Conservation (phyloP, 208 protist species). For the Acanthamoeba healyi region DNA sequence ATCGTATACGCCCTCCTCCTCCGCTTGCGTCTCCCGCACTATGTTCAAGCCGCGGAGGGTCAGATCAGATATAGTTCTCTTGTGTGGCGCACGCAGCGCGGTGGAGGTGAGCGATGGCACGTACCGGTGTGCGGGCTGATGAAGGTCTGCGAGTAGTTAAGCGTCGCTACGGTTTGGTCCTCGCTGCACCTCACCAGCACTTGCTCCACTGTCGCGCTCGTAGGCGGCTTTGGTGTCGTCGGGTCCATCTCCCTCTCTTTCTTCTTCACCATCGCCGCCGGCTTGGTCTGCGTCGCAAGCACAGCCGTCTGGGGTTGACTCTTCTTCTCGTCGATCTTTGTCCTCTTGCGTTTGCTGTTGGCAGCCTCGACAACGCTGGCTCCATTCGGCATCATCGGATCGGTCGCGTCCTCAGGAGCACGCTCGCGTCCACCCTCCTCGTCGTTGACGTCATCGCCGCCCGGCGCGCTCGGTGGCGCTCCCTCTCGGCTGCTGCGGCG, state of each 20-base stretch:
- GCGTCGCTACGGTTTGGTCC: background rate
- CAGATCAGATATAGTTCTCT: too few species aligned
- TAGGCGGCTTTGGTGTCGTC: background rate
- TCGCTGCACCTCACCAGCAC: slow-evolving; percentile 40
- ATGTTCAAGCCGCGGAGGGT: background rate
- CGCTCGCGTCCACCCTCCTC: background rate
- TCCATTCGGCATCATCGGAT: background rate
- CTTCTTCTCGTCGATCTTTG: background rate
- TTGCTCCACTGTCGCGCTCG: background rate
- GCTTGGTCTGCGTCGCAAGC: too few species aligned
- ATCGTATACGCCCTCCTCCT: background rate
- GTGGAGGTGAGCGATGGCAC: too few species aligned
- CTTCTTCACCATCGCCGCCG: background rate
- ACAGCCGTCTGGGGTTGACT: background rate
- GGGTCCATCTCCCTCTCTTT: too few species aligned
- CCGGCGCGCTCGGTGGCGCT: background rate
- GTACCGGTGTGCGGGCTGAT: slow-evolving; percentile 38
- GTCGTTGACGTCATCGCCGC: background rate
- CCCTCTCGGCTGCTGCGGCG: background rate
- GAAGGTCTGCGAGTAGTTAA: background rate
- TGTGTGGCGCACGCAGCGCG: background rate
- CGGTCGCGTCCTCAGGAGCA: background rate
- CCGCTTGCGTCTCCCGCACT: slow-evolving; percentile 50
- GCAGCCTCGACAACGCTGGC: too few species aligned
- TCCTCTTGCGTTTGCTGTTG: background rate